Evolutionary conservation across 257 asterid species (phyloP).

Genomic region (Solanum lignicaule): DNA sequence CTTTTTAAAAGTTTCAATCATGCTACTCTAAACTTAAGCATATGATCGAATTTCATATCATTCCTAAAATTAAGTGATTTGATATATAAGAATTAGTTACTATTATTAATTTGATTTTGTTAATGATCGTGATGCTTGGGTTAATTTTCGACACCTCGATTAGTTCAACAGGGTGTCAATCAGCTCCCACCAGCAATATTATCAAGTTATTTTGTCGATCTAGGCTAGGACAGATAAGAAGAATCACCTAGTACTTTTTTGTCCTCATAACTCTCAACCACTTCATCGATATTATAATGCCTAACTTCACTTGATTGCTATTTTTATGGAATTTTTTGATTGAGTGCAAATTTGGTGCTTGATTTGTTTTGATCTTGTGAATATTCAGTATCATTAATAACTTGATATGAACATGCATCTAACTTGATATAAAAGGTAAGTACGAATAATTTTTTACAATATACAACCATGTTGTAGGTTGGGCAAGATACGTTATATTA

Average conservation of each 20-base stretch:
- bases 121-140: too few species aligned
- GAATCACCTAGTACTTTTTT: not conserved
- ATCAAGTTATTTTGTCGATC: too few species aligned
- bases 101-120: too few species aligned
- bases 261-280: too few species aligned
- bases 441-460: too few species aligned
- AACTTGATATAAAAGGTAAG: not conserved
- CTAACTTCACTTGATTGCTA: not conserved
- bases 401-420: not conserved
- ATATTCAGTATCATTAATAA: not conserved
- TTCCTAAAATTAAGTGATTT: not conserved
- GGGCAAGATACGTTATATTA: not conserved
- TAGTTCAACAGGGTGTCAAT: too few species aligned
- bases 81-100: not conserved
- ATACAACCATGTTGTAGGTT: too few species aligned
- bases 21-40: not conserved
- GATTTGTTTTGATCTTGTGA: not conserved
- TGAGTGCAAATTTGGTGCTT: not conserved
- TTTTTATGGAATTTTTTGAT: not conserved
- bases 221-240: rapidly evolving
- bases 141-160: too few species aligned
- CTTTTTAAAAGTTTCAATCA: not conserved
- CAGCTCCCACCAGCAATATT: rapidly evolving
- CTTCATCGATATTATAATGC: too few species aligned
- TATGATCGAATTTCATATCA: not conserved